Percentiles rank a stretch among this genome's conserved stretches.
phyloP scores from a whole-genome alignment of 2,329 filamentous ascomycete species.

The Monosporascus sp. region DNA sequence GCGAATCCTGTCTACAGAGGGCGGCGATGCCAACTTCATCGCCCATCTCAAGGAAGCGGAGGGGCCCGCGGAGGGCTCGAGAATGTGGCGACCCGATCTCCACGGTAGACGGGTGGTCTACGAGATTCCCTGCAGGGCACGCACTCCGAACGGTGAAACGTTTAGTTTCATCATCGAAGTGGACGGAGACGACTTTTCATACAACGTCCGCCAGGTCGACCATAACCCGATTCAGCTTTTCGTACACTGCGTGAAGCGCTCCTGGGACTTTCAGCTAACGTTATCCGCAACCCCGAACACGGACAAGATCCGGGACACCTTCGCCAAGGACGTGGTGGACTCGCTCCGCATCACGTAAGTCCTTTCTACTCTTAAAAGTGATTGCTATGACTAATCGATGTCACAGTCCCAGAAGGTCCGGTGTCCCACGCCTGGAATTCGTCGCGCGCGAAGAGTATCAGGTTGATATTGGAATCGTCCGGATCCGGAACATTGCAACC shows the following conservation, averaged over 20 bases:
- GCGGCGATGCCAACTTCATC: slow-evolving; percentile 19
- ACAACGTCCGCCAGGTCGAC: slow-evolving; percentile 7
- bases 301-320: slow-evolving; percentile 10
- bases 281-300: slow-evolving; percentile 15
- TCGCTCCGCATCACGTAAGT: slow-evolving; percentile 22
- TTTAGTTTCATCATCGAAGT: slow-evolving; percentile 20
- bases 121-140: slow-evolving; percentile 14
- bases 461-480: slow-evolving; percentile 13
- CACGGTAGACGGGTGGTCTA: slow-evolving; percentile 13
- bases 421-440: slow-evolving; percentile 17
- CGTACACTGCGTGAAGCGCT: slow-evolving; percentile 21
- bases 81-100: neutral
- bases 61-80: neutral
- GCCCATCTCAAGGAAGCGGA: slow-evolving; percentile 5
- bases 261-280: slow-evolving; percentile 22
- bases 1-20: slow-evolving; percentile 11
- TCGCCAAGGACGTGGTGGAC: slow-evolving; percentile 19
- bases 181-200: slow-evolving; percentile 15
- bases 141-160: neutral
- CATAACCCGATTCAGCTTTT: slow-evolving; percentile 11
- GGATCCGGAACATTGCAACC: slow-evolving; percentile 18
- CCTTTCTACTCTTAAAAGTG: slow-evolving; percentile 1
- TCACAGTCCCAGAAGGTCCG: slow-evolving; percentile 10
- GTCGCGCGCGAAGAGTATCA: slow-evolving; percentile 13
- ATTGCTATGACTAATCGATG: neutral